Conservation (phyloP, 495 filamentous ascomycete genomes). For the Apodospora peruviana region DNA sequence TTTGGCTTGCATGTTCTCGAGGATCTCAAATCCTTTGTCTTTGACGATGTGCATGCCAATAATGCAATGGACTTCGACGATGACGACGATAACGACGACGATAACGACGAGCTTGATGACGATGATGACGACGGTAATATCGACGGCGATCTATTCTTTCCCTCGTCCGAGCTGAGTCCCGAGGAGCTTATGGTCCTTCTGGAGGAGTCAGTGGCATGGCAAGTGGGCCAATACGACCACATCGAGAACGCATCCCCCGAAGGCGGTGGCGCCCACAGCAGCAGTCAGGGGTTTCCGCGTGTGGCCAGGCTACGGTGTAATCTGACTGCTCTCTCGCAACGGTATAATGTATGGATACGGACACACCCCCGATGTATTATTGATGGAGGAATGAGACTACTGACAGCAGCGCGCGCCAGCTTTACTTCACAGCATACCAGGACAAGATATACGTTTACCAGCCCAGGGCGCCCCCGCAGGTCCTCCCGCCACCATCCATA, state of each 20-base stretch:
- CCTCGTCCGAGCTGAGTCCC: background rate
- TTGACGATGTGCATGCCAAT: slow-evolving; percentile 2
- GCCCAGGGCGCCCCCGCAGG: slow-evolving; percentile 55
- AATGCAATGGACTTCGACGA: slow-evolving; percentile 8
- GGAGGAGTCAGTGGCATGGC: background rate
- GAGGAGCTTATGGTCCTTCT: background rate
- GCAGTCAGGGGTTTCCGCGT: slow-evolving; percentile 22
- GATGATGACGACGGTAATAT: slow-evolving; percentile 2
- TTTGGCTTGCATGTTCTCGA: slow-evolving; percentile 19
- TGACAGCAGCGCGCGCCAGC: slow-evolving; percentile 18
- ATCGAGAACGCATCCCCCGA: background rate
- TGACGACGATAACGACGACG: slow-evolving; percentile 12
- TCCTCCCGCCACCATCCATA: slow-evolving; percentile 57
- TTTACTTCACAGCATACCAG: slow-evolving; percentile 73
- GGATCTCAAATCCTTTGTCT: slow-evolving; percentile 18
- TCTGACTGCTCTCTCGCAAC: slow-evolving; percentile 44
- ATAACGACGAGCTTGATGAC: slow-evolving; percentile 10
- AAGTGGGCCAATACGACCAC: background rate
- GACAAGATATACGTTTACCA: slow-evolving; percentile 69
- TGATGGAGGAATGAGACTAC: too few species aligned
- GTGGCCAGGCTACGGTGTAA: slow-evolving; percentile 38
- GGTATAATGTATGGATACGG: slow-evolving; percentile 33
- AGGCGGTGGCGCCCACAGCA: background rate
- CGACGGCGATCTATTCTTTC: too few species aligned
- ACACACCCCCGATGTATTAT: too few species aligned